Evolutionary conservation across 306 rosid species (phyloP), one percentile per base, ranked within the genome.

Genomic region (Trifolium dubium): DNA sequence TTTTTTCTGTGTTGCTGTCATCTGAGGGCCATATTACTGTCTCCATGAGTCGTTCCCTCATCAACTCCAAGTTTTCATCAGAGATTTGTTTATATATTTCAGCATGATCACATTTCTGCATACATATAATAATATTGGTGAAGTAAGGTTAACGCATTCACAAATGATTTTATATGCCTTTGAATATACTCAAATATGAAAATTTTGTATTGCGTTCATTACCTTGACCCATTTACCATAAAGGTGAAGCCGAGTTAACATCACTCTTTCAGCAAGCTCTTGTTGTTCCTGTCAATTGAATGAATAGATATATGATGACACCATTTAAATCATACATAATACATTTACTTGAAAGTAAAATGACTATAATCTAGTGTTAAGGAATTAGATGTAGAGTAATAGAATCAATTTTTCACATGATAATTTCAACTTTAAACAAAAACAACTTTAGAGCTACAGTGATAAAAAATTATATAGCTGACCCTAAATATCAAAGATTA

Each of bases 11-110:
- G 89, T 90, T 88, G n/a, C 92, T 54, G 87, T 94, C 99, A 78
- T 94, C 99, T 3, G 97, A 89, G 4, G 99, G 99, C 99, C 99
- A 94, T 86, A 89, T 92, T 63, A 94, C 97, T 18, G 99, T 94
- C 81, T 94, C 92, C 43, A 85, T 83, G 43, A 94, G 95, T 74
- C 97, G 78, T 78, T 94, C 99, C 69, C 97, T 93, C 97, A 94
- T 92, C 83, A 94, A 74, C 71, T 87, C 96, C 88, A 94, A 77
- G 81, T 92, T 94, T 81, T 92, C 89, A 63, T 92, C 85, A 2
- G 97, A 89, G 18, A 94, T 94, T 76, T 83, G 85, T 86, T 94
- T 77, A 63, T 94, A 94, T 76, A 94, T 89, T 79, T 86, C 96
- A 18, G 97, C 95, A 83, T 94, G 99, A 56, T 94, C 71, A 62